These are phyloP conservation scores for Coemansia sp. DNA, from an alignment of 192 early-diverging fungal genomes.

Conservation along the genomic window DNA sequence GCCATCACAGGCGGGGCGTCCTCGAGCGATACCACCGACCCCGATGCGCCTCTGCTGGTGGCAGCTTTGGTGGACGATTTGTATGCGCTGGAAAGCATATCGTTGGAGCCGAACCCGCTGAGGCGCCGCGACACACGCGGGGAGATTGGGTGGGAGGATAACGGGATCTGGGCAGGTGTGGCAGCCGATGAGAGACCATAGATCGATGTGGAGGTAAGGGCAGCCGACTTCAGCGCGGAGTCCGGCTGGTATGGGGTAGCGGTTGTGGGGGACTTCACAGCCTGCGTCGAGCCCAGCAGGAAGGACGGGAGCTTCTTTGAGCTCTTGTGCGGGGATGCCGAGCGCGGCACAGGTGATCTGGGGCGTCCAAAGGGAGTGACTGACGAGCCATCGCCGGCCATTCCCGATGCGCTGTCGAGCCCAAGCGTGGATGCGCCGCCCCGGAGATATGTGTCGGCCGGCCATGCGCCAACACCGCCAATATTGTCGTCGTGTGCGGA, in stretches of 20 bases:
- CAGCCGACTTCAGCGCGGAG: constrained; percentile 15
- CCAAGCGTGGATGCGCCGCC: not conserved
- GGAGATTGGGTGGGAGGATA: constrained; percentile 28
- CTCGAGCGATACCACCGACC: constrained; percentile 26
- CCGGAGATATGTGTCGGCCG: not conserved
- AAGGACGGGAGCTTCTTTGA: constrained; percentile 50
- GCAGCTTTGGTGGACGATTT: constrained; percentile 14
- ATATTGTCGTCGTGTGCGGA: constrained; percentile 1
- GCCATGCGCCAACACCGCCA: constrained; percentile 44
- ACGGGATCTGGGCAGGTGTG: constrained; percentile 14
- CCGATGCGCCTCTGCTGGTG: constrained; percentile 7
- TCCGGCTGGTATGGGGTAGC: constrained; percentile 18
- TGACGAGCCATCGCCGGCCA: constrained; percentile 5
- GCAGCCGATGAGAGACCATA: constrained; percentile 16
- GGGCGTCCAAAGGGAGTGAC: constrained; percentile 38
- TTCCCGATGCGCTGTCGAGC: not conserved
- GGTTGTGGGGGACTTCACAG: constrained; percentile 23
- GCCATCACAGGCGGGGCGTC: constrained; percentile 48
- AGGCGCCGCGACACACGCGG: constrained; percentile 43
- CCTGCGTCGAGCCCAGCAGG: constrained; percentile 37
- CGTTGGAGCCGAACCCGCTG: constrained; percentile 54
- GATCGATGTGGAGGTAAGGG: constrained; percentile 7
- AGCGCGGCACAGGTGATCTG: constrained; percentile 43
- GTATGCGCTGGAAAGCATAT: constrained; percentile 52
- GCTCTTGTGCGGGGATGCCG: constrained; percentile 43